Percentiles rank a stretch among this genome's conserved stretches.
These are phyloP conservation scores for Petasospora rhodanensis DNA, from an alignment of 1,139 yeast species.

Conservation along the genomic window DNA sequence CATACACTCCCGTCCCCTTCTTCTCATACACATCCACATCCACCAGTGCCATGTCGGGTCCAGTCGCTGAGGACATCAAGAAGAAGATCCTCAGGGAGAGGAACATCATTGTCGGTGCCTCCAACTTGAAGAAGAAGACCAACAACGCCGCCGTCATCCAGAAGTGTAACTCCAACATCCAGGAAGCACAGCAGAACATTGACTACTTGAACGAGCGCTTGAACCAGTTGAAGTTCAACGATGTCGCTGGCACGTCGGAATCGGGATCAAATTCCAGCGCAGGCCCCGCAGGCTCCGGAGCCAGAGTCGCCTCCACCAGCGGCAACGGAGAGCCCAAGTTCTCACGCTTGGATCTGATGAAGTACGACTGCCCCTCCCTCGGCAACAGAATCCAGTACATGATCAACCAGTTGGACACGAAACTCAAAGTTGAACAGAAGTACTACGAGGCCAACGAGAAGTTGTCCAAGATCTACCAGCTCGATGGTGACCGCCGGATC, in stretches of 20 bases:
- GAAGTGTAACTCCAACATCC: constrained; percentile 82
- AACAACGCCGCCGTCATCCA: constrained; percentile 79
- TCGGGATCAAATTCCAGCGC: constrained; percentile 9
- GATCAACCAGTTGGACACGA: constrained; percentile 92
- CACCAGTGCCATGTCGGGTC: constrained; percentile 20
- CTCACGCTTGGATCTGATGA: constrained; percentile 74
- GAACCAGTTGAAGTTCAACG: constrained; percentile 50
- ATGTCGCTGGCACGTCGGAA: constrained; percentile 18
- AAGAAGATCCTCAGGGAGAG: constrained; percentile 83
- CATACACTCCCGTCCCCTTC: too few species aligned
- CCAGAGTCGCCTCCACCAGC: too few species aligned
- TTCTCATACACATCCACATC: too few species aligned
- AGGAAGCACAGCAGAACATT: constrained; percentile 88
- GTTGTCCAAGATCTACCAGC: constrained; percentile 74
- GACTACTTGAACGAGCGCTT: constrained; percentile 81
- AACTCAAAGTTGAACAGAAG: constrained; percentile 88
- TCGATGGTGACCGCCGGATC: constrained; percentile 86
- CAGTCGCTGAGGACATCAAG: constrained; percentile 49
- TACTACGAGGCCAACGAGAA: constrained; percentile 91
- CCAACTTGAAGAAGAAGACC: constrained; percentile 72
- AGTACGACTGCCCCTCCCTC: constrained; percentile 89
- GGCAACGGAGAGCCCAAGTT: constrained; percentile 20
- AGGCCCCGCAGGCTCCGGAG: constrained; percentile 4
- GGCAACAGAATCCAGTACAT: constrained; percentile 95
- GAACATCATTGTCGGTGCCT: constrained; percentile 85